These are phyloP conservation scores for Litchi chinensis DNA, from an alignment of 345 rosid species.

Conservation along the genomic window DNA sequence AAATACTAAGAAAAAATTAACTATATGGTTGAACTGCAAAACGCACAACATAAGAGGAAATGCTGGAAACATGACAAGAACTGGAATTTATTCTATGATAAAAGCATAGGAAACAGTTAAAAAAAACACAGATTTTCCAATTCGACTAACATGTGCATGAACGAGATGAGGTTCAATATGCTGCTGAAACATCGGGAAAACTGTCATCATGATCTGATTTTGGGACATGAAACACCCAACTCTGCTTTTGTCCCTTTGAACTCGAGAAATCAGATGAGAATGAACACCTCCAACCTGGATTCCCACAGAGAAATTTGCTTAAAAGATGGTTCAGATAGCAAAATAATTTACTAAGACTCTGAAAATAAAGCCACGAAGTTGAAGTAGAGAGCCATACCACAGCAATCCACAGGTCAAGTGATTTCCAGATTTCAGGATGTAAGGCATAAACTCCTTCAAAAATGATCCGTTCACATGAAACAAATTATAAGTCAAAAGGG, in stretches of 20 bases:
- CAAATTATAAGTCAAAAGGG: conserved; percentile 2
- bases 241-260: conserved; percentile 97
- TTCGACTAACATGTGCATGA: conserved; percentile 92
- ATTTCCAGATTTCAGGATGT: conserved; percentile 91
- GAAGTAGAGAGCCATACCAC: conserved; percentile 59
- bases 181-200: conserved; percentile 99
- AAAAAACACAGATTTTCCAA: conserved; percentile 8
- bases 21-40: not conserved
- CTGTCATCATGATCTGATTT: conserved; percentile 96
- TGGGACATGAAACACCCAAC: conserved; percentile 90
- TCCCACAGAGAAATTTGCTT: conserved; percentile 22
- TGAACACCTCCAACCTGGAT: conserved; percentile 99
- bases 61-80: not conserved
- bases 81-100: not conserved
- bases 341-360: not conserved
- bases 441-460: conserved; percentile 97
- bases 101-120: conserved; percentile 11
- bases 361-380: conserved; percentile 20
- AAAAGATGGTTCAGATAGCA: not conserved
- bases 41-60: not conserved
- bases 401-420: conserved; percentile 97
- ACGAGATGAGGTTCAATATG: conserved; percentile 98
- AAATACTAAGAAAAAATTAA: not conserved
- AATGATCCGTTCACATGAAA: conserved; percentile 60
- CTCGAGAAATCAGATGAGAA: conserved; percentile 97